phyloP scores from a whole-genome alignment of 139 green algal genomes.

The Prasinococcaceae sp. region DNA sequence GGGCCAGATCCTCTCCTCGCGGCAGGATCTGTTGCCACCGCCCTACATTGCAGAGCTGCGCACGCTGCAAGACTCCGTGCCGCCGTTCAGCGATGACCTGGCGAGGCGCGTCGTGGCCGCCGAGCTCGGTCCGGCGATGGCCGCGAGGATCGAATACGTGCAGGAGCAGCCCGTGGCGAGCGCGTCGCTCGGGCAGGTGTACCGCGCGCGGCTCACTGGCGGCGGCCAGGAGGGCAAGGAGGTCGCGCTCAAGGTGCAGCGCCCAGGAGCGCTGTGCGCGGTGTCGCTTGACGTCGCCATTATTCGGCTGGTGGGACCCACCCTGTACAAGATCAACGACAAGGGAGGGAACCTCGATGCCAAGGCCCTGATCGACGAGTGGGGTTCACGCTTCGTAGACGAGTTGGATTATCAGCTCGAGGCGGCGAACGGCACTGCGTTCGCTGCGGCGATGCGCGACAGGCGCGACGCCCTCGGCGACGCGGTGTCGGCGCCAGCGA shows the following conservation, averaged over 20 bases:
- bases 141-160: neutral
- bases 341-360: slow-evolving; percentile 25
- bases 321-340: slow-evolving; percentile 3
- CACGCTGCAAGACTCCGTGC: slow-evolving; percentile 20
- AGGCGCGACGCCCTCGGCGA: slow-evolving; percentile 32
- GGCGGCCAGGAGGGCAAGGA: too few species aligned
- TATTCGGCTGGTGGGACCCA: slow-evolving; percentile 15
- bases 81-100: slow-evolving; percentile 17
- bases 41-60: slow-evolving; percentile 19
- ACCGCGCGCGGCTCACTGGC: slow-evolving; percentile 2
- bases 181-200: slow-evolving; percentile 24
- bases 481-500: slow-evolving; percentile 6
- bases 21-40: slow-evolving; percentile 15
- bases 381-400: slow-evolving; percentile 18
- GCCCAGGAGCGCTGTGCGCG: slow-evolving; percentile 14
- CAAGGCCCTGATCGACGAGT: slow-evolving; percentile 26
- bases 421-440: slow-evolving; percentile 20
- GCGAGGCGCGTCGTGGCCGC: slow-evolving; percentile 7
- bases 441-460: slow-evolving; percentile 61
- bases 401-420: slow-evolving; percentile 27
- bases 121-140: slow-evolving; percentile 7
- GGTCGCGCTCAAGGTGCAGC: slow-evolving; percentile 29
- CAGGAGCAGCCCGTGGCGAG: slow-evolving; percentile 8
- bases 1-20: slow-evolving; percentile 15
- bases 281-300: slow-evolving; percentile 25